A percentile compares a stretch with the other conserved stretches of the same genome.
These are phyloP conservation scores for Heterobasidion irregulare DNA, from an alignment of 1,284 basidiomycete genomes.

Conservation along the genomic window DNA sequence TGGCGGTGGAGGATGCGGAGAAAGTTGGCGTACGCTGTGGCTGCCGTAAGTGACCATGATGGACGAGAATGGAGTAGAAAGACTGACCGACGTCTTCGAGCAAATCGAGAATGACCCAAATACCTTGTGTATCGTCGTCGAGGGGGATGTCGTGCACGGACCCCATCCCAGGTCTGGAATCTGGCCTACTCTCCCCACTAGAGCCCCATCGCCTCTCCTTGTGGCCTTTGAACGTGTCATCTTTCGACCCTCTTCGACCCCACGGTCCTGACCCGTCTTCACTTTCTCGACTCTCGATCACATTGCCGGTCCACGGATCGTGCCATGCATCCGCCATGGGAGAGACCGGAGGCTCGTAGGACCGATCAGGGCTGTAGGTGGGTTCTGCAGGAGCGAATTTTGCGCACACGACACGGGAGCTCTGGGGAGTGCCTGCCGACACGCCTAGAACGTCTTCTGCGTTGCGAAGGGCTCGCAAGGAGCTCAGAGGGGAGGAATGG, in stretches of 20 bases:
- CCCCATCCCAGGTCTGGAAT: slow-evolving; percentile 9
- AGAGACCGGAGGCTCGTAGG: background rate
- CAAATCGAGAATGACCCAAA: slow-evolving; percentile 56
- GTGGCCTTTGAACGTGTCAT: slow-evolving; percentile 8
- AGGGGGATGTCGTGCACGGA: slow-evolving; percentile 5
- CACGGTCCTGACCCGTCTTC: slow-evolving; percentile 6
- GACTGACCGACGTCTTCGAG: slow-evolving; percentile 40
- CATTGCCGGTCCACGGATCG: slow-evolving; percentile 10
- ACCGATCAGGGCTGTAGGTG: background rate
- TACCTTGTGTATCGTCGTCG: slow-evolving; percentile 18
- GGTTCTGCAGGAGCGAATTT: slow-evolving; percentile 26
- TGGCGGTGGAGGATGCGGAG: slow-evolving; percentile 55
- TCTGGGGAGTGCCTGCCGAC: slow-evolving; percentile 5
- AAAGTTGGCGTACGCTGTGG: slow-evolving; percentile 42
- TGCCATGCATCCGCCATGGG: slow-evolving; percentile 4
- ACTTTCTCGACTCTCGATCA: slow-evolving; percentile 5
- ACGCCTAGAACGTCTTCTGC: slow-evolving; percentile 6
- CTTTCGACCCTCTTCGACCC: slow-evolving; percentile 11
- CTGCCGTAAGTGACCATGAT: background rate
- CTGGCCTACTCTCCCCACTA: slow-evolving; percentile 4
- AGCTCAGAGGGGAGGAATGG: slow-evolving; percentile 7
- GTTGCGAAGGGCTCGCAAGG: slow-evolving; percentile 10
- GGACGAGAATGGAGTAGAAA: background rate
- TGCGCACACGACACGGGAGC: slow-evolving; percentile 37
- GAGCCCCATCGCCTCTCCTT: slow-evolving; percentile 6